phyloP scores from a whole-genome alignment of 139 green algal species.

The Desmodesmus armatus region DNA sequence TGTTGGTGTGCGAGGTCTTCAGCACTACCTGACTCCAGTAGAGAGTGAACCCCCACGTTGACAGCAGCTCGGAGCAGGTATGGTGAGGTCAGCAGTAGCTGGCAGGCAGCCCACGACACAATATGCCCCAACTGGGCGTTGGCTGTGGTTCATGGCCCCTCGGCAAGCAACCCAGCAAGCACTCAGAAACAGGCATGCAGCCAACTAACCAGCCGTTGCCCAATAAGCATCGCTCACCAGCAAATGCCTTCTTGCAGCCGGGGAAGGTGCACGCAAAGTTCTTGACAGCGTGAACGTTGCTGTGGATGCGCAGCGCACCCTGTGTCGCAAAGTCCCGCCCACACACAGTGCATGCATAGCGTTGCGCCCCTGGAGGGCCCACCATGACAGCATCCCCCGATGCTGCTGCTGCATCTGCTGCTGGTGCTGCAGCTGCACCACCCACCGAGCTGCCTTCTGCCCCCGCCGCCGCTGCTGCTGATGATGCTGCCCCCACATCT shows the following conservation, averaged over 20 bases:
- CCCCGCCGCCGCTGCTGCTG: constrained; percentile 14
- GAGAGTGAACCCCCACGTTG: no score
- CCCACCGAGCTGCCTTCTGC: not conserved
- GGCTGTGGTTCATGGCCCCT: no score
- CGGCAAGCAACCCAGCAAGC: no score
- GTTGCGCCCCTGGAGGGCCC: not conserved
- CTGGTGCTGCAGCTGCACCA: not conserved
- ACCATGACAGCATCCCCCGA: not conserved
- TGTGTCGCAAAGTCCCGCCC: not conserved
- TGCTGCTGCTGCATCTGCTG: constrained; percentile 9
- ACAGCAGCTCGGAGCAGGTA: no score
- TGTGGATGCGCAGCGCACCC: constrained; percentile 27
- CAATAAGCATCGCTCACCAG: no score
- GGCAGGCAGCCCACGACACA: no score
- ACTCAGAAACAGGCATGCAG: no score
- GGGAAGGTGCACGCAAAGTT: constrained; percentile 20
- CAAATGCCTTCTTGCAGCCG: constrained; percentile 37
- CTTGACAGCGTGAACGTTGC: constrained; percentile 24
- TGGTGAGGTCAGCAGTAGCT: no score
- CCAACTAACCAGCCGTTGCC: no score
- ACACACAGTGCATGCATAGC: constrained; percentile 21
- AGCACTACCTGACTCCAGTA: no score
- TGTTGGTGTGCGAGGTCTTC: no score
- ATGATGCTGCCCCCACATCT: not conserved
- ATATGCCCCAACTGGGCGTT: no score